Percentiles rank a stretch among this genome's conserved stretches.
Evolutionary conservation across 352 stramenopile genomes (phyloP).

Genomic region (Thraustotheca clavata): DNA sequence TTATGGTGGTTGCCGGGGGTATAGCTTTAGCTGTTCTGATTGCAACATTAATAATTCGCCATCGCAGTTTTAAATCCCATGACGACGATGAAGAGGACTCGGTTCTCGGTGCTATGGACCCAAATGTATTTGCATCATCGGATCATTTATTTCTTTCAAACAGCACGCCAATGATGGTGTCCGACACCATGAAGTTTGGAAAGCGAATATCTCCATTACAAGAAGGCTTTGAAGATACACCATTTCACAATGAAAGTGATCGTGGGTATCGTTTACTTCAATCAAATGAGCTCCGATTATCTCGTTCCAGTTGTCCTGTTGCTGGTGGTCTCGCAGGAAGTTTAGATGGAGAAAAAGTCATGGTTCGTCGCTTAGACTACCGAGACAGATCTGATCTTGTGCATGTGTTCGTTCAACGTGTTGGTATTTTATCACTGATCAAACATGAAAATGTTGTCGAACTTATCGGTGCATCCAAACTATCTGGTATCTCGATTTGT

Average conservation of each 20-base stretch:
- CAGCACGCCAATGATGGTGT: constrained; percentile 10
- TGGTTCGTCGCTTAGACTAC: constrained; percentile 2
- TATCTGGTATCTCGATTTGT: constrained; percentile 15
- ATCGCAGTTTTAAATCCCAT: background rate
- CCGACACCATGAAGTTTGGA: background rate
- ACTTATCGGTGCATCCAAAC: constrained; percentile 14
- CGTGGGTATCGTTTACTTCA: constrained; percentile 1
- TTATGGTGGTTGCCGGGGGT: background rate
- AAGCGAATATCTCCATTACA: background rate
- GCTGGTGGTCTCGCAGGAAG: background rate
- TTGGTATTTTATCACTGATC: background rate
- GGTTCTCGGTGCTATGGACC: background rate
- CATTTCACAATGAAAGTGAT: background rate
- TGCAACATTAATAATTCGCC: background rate
- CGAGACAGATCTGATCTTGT: background rate
- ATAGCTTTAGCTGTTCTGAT: background rate
- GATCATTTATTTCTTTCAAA: background rate
- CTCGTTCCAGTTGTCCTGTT: background rate
- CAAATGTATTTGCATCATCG: background rate
- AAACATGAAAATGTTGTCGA: background rate
- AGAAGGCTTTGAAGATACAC: constrained; percentile 10
- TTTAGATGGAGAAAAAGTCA: background rate
- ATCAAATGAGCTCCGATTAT: constrained; percentile 1
- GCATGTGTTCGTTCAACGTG: background rate
- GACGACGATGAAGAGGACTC: background rate